Base-by-base conservation (phyloP, 164 flowering plant species). In the Magnolia kwangsiensis region DNA sequence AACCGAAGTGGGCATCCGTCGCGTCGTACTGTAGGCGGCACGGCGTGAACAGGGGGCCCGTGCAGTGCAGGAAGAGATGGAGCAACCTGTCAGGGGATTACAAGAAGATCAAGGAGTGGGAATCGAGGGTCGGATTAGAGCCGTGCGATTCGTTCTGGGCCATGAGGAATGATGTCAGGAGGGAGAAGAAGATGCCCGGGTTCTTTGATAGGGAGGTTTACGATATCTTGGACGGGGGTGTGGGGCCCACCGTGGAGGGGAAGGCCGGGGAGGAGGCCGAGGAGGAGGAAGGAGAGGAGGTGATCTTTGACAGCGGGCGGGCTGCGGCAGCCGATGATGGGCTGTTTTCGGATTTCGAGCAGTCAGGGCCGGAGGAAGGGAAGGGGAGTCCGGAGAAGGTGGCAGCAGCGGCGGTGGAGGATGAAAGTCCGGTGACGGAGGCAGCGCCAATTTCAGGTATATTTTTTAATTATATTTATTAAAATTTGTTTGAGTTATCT, bases 31-130 rank as follows among this genome's bases (percentile, higher is more conserved):
- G 99, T 72, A 85, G 78, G 69, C 79, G 84, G 49, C 92, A 91
- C 65, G 99, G 99, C 8, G 98, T 92, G 72, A 89, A 87, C 86
- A 82, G 98, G 45, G 96, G 94, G 13, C 90, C 98, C 27, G 93
- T 92, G 9, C 99, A 96, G 87, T 96, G 99, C 83, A 87, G 98
- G 75, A 96, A 96, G 79, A 50, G 99, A 75, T 96, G 98, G 98
- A 90, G 99, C 81, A 96, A 96, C 72, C 80, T 96, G 58, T 87
- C 92, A n/a, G 96, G 99, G 1, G 99, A 96, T 72, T 96, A 72
- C 74, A 96, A 89, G 88, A 96, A 91, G 86, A 90, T 96, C 63
- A 94, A 87, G 71, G 91, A 87, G 50, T 96, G 97, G 95, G 98
- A 94, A 69, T 73, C 84, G 20, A 79, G 75, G 81, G 51, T 6